Base-by-base conservation (phyloP, 1,284 basidiomycete genomes). In the Mrakiaceae sp. region DNA sequence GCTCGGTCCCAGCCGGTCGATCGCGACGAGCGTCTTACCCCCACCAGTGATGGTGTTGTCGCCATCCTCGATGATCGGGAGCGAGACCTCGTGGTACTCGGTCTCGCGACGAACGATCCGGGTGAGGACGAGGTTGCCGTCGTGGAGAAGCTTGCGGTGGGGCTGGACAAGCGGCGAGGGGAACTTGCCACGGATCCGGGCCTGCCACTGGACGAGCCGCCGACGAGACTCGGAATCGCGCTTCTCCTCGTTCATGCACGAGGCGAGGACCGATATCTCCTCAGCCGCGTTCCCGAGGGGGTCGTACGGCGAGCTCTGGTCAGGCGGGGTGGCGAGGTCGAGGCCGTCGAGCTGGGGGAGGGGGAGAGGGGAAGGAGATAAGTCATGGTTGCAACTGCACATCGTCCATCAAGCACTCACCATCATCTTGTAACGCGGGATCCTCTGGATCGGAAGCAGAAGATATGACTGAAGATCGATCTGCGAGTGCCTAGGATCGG, bases 81-180 rank as follows among this genome's bases (percentile, higher is more conserved):
- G 51, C 27, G 88, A 82, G 7, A 87, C 83, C 74, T 94, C 90
- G 69, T 90, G 88, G 9, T 86, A 85, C n/a, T 89, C 83, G 39
- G 85, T 82, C 3, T 87, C 83, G 74, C 95, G 94, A 70, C 93
- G 87, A 62, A 97, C 91, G 55, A 96, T 87, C 43, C 92, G 85
- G 10, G 88, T 90, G 48, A 98, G 79, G 60, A 86, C 79, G 58
- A 96, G 76, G 27, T 83, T 80, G 12, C 93, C 93, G 71, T 94
- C 90, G 84, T 93, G 87, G 66, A 93, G 88, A 50, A 93, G 82
- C 66, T 84, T 90, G 81, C 95, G 85, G 79, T 99, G 96, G 12
- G 95, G 96, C 75, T 98, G 96, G 43, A 99, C 96, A 53, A 99
- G 80, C 9, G 96, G 94, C 66, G 90, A 94, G 3, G 92, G 90